phyloP scores from a whole-genome alignment of 1,284 basidiomycete genomes.

The Grifola frondosa region DNA sequence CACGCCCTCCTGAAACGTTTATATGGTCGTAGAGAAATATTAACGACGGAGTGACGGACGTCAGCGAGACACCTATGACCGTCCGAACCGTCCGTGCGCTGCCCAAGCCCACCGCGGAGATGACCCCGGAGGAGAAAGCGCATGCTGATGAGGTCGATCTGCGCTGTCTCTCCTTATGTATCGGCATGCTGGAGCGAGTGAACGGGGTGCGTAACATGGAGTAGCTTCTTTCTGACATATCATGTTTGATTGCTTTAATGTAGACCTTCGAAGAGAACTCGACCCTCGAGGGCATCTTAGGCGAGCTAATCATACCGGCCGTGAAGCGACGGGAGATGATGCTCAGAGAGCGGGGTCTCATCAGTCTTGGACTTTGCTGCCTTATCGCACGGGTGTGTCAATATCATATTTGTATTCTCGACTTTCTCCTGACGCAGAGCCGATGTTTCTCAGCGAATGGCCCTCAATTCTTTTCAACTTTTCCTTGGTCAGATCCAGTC shows the following conservation, averaged over 20 bases:
- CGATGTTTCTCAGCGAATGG: conserved; percentile 80
- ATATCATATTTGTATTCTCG: not conserved
- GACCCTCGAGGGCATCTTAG: conserved; percentile 86
- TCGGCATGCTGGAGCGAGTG: conserved; percentile 89
- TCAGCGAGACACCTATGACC: conserved; percentile 35
- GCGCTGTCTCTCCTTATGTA: conserved; percentile 85
- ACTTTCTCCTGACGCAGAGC: conserved; percentile 3
- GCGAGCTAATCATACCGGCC: conserved; percentile 88
- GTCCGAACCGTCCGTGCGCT: conserved; percentile 28
- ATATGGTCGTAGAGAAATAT: conserved; percentile 4
- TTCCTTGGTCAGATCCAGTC: conserved; percentile 85
- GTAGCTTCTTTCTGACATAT: not conserved
- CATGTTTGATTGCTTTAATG: conserved; percentile 2
- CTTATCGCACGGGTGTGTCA: conserved; percentile 74
- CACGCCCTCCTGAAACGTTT: not conserved
- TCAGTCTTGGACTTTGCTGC: conserved; percentile 87
- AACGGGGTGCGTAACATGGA: conserved; percentile 63
- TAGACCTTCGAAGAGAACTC: conserved; percentile 93
- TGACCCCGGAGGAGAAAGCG: conserved; percentile 58
- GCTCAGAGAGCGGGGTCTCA: conserved; percentile 84
- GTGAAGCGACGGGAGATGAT: conserved; percentile 84
- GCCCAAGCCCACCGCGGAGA: conserved; percentile 45
- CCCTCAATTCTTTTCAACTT: conserved; percentile 86
- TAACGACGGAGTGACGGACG: conserved; percentile 36
- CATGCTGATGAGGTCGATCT: conserved; percentile 75